Base-by-base conservation (phyloP, 305 asterid species). In the Solanum hybrid region DNA sequence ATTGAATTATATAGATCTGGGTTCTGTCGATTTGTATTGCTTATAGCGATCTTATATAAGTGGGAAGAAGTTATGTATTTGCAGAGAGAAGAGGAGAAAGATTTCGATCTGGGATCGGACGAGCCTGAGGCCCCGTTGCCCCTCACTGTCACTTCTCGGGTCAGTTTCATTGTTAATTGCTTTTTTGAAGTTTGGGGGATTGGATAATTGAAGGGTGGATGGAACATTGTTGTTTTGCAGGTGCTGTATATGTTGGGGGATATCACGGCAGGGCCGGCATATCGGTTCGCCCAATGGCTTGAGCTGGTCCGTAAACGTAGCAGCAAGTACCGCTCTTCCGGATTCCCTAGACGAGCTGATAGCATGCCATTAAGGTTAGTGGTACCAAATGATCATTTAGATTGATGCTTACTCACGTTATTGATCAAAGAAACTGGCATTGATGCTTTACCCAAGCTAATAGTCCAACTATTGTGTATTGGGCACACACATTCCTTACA, bases 211-310 rank as follows among this genome's bases (percentile, higher is more conserved):
- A 85, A 29, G 77, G 72, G 83, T 82, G 88, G 89, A 81, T 72
- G 78, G 17, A 72, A 76, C 27, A 84, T 79, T 89, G 88, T 41
- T 27, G 77, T 90, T 78, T 86, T 92, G 94, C 94, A 97, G 99
- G 99, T 97, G 87, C 92, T 97, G 97, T 97, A 94, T 93, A 96
- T 97, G 99, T 93, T 97, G 93, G 99, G 99, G 91, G 99, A 97
- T 89, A 97, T 97, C 79, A 94, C 99, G 11, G 96, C 98, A 14
- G 99, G 98, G 89, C 98, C 99, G 20, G 99, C 98, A 22, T 95
- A 94, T 90, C 91, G 98, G 90, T 96, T 97, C 86, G 95, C 97
- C 24, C 98, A 97, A 95, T 97, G 99, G 99, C 93, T 97, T 94
- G 99, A 97, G 92, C 96, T 96, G 89, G 99, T 96, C 10, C 98